Conservation (phyloP, 805 yeast species). For the Kodamaea laetipori region DNA sequence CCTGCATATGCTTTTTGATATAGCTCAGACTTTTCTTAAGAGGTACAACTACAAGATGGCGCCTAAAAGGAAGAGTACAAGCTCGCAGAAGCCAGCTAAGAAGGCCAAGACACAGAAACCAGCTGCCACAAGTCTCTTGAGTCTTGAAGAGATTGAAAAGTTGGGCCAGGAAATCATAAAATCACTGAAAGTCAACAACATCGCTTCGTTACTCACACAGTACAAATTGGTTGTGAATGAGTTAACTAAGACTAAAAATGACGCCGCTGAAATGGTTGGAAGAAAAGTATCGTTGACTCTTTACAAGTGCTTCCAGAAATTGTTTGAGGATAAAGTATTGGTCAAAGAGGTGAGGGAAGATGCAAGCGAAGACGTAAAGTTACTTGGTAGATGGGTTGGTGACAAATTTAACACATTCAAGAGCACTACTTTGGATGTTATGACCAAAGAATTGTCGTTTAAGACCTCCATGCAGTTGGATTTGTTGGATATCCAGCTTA, state of each 20-base stretch:
- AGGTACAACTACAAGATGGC: slow-evolving; percentile 19
- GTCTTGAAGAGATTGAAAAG: slow-evolving; percentile 23
- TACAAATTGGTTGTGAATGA: slow-evolving; percentile 27
- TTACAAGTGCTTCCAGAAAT: slow-evolving; percentile 49
- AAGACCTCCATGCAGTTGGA: slow-evolving; percentile 56
- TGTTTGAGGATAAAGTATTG: slow-evolving; percentile 47
- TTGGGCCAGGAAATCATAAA: slow-evolving; percentile 35
- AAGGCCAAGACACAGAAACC: slow-evolving; percentile 13
- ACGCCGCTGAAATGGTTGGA: slow-evolving; percentile 31
- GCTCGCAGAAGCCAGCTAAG: slow-evolving; percentile 10
- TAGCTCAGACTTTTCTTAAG: slow-evolving; percentile 3
- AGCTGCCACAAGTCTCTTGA: background rate
- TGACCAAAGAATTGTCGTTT: slow-evolving; percentile 43
- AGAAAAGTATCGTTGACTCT: slow-evolving; percentile 46
- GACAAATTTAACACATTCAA: slow-evolving; percentile 60
- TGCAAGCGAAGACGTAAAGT: slow-evolving; percentile 46
- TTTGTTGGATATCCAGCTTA: slow-evolving; percentile 55
- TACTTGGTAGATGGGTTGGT: slow-evolving; percentile 64
- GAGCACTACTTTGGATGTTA: slow-evolving; percentile 40
- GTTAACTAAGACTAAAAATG: slow-evolving; percentile 22
- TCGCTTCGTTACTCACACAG: slow-evolving; percentile 49
- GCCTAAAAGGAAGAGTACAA: slow-evolving; percentile 11
- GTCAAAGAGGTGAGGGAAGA: slow-evolving; percentile 26
- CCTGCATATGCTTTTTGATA: slow-evolving; percentile 6
- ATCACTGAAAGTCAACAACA: slow-evolving; percentile 57